Base-by-base conservation (phyloP, 768 basidiomycete genomes). In the Boletus tomentosulus region DNA sequence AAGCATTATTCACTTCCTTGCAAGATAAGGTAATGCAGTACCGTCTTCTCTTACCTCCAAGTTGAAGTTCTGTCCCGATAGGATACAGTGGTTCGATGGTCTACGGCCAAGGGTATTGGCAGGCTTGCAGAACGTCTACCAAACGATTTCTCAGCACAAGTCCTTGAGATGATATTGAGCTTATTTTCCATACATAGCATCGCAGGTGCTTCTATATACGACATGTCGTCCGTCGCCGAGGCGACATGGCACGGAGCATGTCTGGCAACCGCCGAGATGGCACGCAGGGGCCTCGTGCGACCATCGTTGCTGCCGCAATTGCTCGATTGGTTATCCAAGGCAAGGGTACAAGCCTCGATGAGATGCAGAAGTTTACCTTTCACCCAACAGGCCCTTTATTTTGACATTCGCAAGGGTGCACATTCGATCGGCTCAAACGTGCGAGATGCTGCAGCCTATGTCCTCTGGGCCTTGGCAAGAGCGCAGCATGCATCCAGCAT, bases 61-160 rank as follows among this genome's bases (percentile, higher is more conserved):
- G 16, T 35, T 59, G 13, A 59, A 27, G 0, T 57, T n/a, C n/a
- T n/a, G 42, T 15, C 28, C 22, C 22, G 49, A 15, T 60, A 98
- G 95, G 95, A 97, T 62, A 98, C 96, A 0, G 76, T 94, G 27
- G 92, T 98, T 12, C 87, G 97, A 47, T 98, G 92, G 82, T 93
- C 96, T 13, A 83, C 92, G 5, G 90, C 97, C 10, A 99, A 98
- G 70, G 90, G 89, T 37, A 73, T 98, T 9, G 89, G 94, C 8
- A 84, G 94, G 7, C 80, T 98, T 43, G 78, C 90, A 2, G 85
- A 89, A 59, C 80, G 89, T 37, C 79, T 99, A 1, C 90, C 97
- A 2, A 55, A 71, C 1, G 85, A 86, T 33, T 89, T 92, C 60
- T 76, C 82, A 2, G 73, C 78, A 33, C 92, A 98, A 66, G 85